Conservation (phyloP, 768 basidiomycete genomes). For the Hypsizygus marmoreus region DNA sequence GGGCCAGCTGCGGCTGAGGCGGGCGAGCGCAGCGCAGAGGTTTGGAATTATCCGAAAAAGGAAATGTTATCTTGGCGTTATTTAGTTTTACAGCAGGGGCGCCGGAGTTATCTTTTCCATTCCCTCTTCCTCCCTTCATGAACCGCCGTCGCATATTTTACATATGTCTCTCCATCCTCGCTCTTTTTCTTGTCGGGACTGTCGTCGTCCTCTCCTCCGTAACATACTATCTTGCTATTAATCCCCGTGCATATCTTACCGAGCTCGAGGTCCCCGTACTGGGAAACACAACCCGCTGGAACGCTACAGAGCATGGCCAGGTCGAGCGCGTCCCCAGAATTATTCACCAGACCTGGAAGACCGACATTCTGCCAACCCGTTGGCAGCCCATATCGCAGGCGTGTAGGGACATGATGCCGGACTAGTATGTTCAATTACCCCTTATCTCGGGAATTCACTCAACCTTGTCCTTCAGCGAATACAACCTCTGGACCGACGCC, state of each 20-base stretch:
- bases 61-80: constrained; percentile 1
- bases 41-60: background rate
- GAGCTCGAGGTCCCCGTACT: constrained; percentile 72
- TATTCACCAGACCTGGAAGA: constrained; percentile 99
- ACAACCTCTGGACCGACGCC: constrained; percentile 97
- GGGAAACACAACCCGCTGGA: constrained; percentile 59
- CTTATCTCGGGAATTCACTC: constrained; percentile 14
- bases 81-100: constrained; percentile 7
- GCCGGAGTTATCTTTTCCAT: constrained; percentile 2
- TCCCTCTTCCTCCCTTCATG: constrained; percentile 32
- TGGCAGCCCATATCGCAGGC: constrained; percentile 83
- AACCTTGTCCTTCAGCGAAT: constrained; percentile 60
- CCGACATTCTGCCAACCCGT: constrained; percentile 75
- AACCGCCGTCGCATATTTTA: constrained; percentile 46
- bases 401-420: constrained; percentile 90
- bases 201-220: constrained; percentile 90
- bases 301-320: constrained; percentile 59
- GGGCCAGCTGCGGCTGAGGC: background rate
- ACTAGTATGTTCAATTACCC: constrained; percentile 72
- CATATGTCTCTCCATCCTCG: constrained; percentile 53
- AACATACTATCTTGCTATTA: constrained; percentile 86
- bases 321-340: constrained; percentile 86
- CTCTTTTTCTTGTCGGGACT: constrained; percentile 83
- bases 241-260: constrained; percentile 74
- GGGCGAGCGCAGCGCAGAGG: background rate